These are phyloP conservation scores for Bodo saltans DNA, from an alignment of 78 protist species.

Conservation along the genomic window DNA sequence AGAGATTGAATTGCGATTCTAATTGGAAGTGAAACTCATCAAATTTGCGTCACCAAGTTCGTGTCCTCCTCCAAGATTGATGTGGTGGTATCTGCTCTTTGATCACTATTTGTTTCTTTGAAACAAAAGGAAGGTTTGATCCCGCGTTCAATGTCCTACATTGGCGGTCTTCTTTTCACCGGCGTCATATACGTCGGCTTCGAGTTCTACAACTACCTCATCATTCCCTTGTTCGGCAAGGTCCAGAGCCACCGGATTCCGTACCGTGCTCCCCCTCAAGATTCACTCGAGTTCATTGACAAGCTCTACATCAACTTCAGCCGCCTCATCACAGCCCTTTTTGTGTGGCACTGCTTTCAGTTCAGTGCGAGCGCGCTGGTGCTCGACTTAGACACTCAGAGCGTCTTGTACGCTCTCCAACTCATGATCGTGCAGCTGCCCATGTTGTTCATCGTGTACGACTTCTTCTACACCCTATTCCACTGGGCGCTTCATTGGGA, in stretches of 20 bases:
- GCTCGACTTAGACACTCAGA: neutral
- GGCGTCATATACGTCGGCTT: neutral
- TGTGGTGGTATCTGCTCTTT: no score
- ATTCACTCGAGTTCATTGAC: neutral
- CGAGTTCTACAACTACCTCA: neutral
- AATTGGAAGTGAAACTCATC: no score
- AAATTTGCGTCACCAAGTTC: no score
- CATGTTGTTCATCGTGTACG: slow-evolving; percentile 18
- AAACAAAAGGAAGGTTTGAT: no score
- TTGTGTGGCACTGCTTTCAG: slow-evolving; percentile 12
- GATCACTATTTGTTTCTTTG: no score
- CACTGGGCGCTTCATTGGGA: slow-evolving; percentile 38
- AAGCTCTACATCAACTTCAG: neutral
- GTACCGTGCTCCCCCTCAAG: neutral
- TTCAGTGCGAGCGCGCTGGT: neutral
- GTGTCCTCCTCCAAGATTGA: no score
- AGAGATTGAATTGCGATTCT: no score
- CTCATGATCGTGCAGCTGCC: neutral
- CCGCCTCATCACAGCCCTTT: neutral
- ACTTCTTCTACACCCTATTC: slow-evolving; percentile 24
- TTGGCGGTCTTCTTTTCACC: neutral
- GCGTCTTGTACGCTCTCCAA: neutral
- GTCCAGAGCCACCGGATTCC: neutral
- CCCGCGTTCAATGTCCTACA: no score
- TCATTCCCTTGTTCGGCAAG: neutral